phyloP scores from a whole-genome alignment of 805 yeast genomes.

The Kodamaea hsintzibuensis region DNA sequence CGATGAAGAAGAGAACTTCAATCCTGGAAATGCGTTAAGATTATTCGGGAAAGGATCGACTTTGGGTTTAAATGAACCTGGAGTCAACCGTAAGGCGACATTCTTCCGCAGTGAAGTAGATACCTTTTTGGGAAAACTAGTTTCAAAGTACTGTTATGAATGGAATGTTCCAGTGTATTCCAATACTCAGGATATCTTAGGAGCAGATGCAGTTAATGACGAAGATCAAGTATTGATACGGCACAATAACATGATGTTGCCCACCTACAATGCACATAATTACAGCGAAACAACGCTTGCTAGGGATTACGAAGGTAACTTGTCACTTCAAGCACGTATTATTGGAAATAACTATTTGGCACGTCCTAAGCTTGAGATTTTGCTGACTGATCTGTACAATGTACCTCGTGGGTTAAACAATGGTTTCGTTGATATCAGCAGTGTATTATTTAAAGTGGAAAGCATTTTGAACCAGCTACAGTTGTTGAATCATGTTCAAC shows the following conservation, averaged over 20 bases:
- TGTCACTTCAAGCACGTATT: conserved; percentile 33
- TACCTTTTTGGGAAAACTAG: conserved; percentile 25
- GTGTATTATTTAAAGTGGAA: neutral
- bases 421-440: conserved; percentile 22
- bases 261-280: conserved; percentile 34
- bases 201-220: conserved; percentile 6
- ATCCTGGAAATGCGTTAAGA: neutral
- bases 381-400: conserved; percentile 14
- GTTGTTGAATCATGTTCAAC: conserved; percentile 30
- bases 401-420: conserved; percentile 27
- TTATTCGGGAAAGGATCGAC: neutral
- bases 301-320: conserved; percentile 35
- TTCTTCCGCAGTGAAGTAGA: conserved; percentile 30
- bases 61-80: neutral
- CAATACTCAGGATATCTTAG: conserved; percentile 21
- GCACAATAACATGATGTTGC: conserved; percentile 38
- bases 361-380: conserved; percentile 15
- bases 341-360: conserved; percentile 35
- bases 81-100: conserved; percentile 10
- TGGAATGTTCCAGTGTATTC: conserved; percentile 19
- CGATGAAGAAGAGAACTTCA: neutral
- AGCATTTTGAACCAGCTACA: conserved; percentile 37
- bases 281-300: conserved; percentile 40
- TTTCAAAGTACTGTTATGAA: conserved; percentile 22
- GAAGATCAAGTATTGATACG: conserved; percentile 22